Percentiles rank a stretch among this genome's conserved stretches.
These are phyloP conservation scores for Neoboletus brunneissimus DNA, from an alignment of 768 basidiomycete genomes.

Conservation along the genomic window DNA sequence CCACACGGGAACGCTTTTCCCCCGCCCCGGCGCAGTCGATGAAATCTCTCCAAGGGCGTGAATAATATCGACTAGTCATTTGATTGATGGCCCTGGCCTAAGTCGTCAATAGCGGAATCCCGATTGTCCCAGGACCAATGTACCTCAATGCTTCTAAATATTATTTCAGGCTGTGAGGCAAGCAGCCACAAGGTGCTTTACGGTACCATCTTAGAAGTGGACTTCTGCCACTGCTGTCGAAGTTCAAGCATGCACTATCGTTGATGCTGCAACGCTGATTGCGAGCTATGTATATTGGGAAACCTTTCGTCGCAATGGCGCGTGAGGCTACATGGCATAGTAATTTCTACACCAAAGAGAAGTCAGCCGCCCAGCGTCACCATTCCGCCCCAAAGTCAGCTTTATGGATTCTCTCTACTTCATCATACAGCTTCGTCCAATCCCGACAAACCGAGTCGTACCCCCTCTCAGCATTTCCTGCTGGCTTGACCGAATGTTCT, in stretches of 20 bases:
- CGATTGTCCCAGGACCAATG: no score
- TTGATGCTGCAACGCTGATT: background rate
- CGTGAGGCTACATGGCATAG: background rate
- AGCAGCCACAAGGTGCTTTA: background rate
- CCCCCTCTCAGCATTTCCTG: slow-evolving; percentile 7
- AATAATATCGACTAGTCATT: background rate
- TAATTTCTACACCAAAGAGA: no score
- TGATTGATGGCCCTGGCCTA: background rate
- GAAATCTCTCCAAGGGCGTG: background rate
- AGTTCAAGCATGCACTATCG: background rate
- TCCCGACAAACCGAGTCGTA: slow-evolving; percentile 12
- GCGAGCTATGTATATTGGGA: background rate
- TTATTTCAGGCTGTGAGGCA: background rate
- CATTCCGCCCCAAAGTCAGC: background rate
- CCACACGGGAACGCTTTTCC: no score
- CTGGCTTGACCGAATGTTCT: slow-evolving; percentile 8
- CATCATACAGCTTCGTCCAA: slow-evolving; percentile 9
- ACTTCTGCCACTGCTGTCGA: background rate
- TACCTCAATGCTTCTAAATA: background rate
- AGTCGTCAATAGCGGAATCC: background rate
- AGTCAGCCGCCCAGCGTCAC: background rate
- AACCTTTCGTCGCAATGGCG: background rate
- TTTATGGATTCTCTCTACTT: slow-evolving; percentile 9
- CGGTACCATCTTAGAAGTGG: background rate
- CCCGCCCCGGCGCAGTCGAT: background rate